phyloP scores from a whole-genome alignment of 352 stramenopile genomes.

The Peronosclerospora sorghi region DNA sequence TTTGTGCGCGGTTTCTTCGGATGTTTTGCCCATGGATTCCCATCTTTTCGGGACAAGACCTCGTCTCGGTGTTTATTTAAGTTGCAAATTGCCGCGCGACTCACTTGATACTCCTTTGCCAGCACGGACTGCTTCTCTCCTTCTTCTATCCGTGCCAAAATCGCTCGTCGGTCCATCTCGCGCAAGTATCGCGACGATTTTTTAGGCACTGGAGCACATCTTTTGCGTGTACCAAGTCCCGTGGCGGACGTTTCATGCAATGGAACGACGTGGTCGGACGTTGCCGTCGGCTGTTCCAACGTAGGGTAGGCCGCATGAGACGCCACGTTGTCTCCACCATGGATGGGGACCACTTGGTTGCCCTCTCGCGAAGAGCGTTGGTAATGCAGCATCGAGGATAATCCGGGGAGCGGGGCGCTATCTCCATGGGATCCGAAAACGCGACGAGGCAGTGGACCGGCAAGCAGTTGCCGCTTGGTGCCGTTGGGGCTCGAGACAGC shows the following conservation, averaged over 20 bases:
- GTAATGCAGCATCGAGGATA: slow-evolving; percentile 17
- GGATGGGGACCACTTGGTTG: too few species aligned
- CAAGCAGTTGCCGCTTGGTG: slow-evolving; percentile 8
- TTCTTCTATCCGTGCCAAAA: slow-evolving; percentile 42
- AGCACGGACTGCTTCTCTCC: slow-evolving; percentile 54
- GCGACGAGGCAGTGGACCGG: slow-evolving; percentile 1
- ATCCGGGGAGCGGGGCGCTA: slow-evolving; percentile 12
- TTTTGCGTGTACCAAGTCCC: not conserved
- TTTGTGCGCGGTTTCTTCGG: slow-evolving; percentile 35
- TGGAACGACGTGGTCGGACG: too few species aligned
- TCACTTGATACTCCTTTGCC: slow-evolving; percentile 65
- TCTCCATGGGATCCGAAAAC: not conserved
- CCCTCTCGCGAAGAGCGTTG: slow-evolving; percentile 4
- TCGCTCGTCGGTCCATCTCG: slow-evolving; percentile 49
- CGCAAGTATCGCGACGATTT: slow-evolving; percentile 63
- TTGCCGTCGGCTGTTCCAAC: too few species aligned
- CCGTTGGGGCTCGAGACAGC: slow-evolving; percentile 7
- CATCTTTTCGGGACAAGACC: slow-evolving; percentile 35
- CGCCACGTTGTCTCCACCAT: too few species aligned
- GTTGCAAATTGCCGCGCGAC: slow-evolving; percentile 55
- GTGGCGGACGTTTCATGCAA: too few species aligned
- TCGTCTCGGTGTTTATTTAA: slow-evolving; percentile 50
- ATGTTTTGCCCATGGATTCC: slow-evolving; percentile 47
- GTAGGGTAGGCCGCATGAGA: too few species aligned
- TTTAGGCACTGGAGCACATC: not conserved